A percentile compares a stretch with the other conserved stretches of the same genome.
phyloP scores from a whole-genome alignment of 495 filamentous ascomycete genomes.

The Podospora comata region DNA sequence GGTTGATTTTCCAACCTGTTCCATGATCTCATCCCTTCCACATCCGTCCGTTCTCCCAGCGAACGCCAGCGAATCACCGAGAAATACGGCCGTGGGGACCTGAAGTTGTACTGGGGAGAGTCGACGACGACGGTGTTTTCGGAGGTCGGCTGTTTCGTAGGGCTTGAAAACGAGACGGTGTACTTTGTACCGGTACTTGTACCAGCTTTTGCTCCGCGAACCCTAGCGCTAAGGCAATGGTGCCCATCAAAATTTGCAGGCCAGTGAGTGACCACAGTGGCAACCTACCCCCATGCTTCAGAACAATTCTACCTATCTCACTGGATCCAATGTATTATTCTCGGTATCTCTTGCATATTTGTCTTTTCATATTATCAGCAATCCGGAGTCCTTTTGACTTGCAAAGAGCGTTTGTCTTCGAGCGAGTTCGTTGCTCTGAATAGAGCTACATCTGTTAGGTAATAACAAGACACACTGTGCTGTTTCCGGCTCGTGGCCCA shows the following conservation, averaged over 20 bases:
- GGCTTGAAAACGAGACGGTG: not conserved
- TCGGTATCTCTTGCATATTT: not conserved
- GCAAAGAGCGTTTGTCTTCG: not conserved
- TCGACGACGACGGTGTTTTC: not conserved
- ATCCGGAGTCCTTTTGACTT: not conserved
- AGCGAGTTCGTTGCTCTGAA: not conserved
- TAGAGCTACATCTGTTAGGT: not conserved
- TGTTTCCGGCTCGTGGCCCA: not conserved
- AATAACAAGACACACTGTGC: not conserved
- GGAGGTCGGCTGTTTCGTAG: not conserved
- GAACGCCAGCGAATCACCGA: slow-evolving; percentile 16
- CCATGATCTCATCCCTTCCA: slow-evolving; percentile 20
- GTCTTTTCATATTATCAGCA: not conserved
- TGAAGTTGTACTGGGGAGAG: not conserved
- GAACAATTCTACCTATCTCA: not conserved
- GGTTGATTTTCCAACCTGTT: slow-evolving; percentile 1
- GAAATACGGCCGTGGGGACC: slow-evolving; percentile 7
- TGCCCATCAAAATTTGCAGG: slow-evolving; percentile 16
- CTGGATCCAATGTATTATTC: no score
- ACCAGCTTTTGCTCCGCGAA: not conserved
- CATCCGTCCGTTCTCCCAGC: slow-evolving; percentile 6
- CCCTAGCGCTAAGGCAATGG: slow-evolving; percentile 3
- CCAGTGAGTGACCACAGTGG: not conserved
- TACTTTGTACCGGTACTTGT: slow-evolving; percentile 7
- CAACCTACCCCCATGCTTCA: not conserved